Conservation (phyloP, 139 green algal species). For the Micromonas commoda region DNA sequence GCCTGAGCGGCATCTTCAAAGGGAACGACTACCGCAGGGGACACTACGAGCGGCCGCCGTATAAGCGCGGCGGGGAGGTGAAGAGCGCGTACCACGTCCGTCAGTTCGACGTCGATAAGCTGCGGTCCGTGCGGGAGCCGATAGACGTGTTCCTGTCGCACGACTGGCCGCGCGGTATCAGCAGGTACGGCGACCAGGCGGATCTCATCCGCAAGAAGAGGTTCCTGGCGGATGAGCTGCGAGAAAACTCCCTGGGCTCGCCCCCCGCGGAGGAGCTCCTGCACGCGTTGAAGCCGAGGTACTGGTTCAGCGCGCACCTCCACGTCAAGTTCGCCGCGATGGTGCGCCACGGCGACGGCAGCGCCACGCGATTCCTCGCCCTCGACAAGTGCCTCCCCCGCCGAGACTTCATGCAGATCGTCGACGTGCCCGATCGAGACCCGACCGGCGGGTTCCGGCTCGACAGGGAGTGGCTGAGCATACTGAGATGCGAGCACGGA, state of each 20-base stretch:
- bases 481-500: background rate
- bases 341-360: constrained; percentile 52
- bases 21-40: constrained; percentile 62
- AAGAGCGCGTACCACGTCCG: constrained; percentile 86
- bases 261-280: constrained; percentile 36
- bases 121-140: constrained; percentile 44
- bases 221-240: constrained; percentile 72
- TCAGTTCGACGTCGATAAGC: constrained; percentile 74
- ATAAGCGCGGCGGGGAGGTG: constrained; percentile 50
- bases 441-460: background rate
- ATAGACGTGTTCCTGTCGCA: constrained; percentile 90
- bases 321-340: constrained; percentile 92
- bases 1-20: constrained; percentile 89
- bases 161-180: constrained; percentile 90
- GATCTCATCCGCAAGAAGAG: constrained; percentile 73
- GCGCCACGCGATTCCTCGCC: constrained; percentile 78
- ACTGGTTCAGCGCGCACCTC: constrained; percentile 94
- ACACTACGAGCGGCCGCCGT: constrained; percentile 79
- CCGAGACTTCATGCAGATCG: constrained; percentile 85
- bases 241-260: constrained; percentile 40
- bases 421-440: constrained; percentile 14
- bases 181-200: constrained; percentile 63
- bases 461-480: constrained; percentile 16
- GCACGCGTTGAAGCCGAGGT: constrained; percentile 60
- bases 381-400: constrained; percentile 91